Evolutionary conservation across 2,329 filamentous ascomycete genomes (phyloP), one percentile per base, ranked within the genome.

Genomic region (Dissoconium aciculare): DNA sequence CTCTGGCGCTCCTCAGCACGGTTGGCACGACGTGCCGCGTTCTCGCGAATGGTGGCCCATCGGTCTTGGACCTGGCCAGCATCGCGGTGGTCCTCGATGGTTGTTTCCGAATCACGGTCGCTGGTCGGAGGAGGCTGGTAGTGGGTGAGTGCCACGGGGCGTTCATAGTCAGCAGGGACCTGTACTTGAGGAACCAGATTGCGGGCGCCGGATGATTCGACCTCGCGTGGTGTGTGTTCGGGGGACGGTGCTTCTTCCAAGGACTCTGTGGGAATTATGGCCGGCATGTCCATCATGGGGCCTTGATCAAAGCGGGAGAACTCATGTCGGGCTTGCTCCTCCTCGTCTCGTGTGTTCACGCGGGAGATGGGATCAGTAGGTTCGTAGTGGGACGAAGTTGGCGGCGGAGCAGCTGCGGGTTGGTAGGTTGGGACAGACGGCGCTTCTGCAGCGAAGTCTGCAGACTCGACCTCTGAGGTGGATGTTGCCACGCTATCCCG

Each of bases 21-120:
- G 27, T 37, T 37, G 19, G 79, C 80, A 36, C 84, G 71, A 38
- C 89, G 78, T 3, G 84, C 84, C 8, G 89, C 89, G 47, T 94
- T 94, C 65, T 85, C 87, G 42, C 85, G 74, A 43, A 95, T 94
- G 56, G 92, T 83, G 1, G 87, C 87, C 89, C 89, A 98, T 32
- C 87, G 75, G 51, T 94, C 85, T 41, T 78, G 55, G 19, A 49
- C 52, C 9, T 61, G 59, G 3, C 63, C 61, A 13, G 43, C 40
- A 16, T 50, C 44, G 26, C 47, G 43, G 12, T 42, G 30, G 16
- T 46, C 45, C 9, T 61, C 57, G 17, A 59, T 46, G 3, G 58
- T 60, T 9, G 55, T 48, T 32, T 62, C 58, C 1, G 59, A 63
- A 2, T 52, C 46, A 30, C 54, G 50, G 17, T 58, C 56, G 26